Evolutionary conservation across 768 basidiomycete genomes (phyloP).

Genomic region (Hemileccinum rubropunctum): DNA sequence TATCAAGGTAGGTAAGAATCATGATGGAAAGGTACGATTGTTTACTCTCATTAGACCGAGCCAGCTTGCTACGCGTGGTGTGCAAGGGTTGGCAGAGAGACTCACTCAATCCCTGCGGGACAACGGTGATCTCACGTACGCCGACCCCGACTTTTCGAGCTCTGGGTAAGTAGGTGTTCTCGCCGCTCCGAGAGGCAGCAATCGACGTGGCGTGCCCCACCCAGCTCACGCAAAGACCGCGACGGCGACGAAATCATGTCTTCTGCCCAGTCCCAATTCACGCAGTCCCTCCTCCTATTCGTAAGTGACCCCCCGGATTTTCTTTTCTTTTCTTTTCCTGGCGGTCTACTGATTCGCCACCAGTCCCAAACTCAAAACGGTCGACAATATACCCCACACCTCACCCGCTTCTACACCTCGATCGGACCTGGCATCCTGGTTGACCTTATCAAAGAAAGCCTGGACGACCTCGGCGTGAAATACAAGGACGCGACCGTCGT

Average conservation of each 20-base stretch:
- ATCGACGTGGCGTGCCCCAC: not conserved
- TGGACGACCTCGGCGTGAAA: slow-evolving; percentile 48
- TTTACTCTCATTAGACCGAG: slow-evolving; percentile 49
- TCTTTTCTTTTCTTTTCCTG: not conserved
- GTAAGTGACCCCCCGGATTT: slow-evolving; percentile 41
- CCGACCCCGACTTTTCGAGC: slow-evolving; percentile 49
- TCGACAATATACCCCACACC: slow-evolving; percentile 64
- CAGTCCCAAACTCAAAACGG: slow-evolving; percentile 85
- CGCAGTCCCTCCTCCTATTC: slow-evolving; percentile 77
- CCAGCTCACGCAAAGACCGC: slow-evolving; percentile 35
- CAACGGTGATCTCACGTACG: slow-evolving; percentile 74
- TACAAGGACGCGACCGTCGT: slow-evolving; percentile 40
- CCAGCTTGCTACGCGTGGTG: slow-evolving; percentile 56
- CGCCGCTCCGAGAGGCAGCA: not conserved
- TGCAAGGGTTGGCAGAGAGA: slow-evolving; percentile 58
- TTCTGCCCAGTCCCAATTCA: slow-evolving; percentile 69
- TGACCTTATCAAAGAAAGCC: slow-evolving; percentile 50
- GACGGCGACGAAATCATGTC: slow-evolving; percentile 65
- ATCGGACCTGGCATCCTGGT: slow-evolving; percentile 53
- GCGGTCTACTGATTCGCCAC: not conserved
- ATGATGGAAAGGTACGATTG: not conserved
- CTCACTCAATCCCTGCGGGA: slow-evolving; percentile 66
- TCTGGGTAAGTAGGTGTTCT: slow-evolving; percentile 28
- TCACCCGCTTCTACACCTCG: slow-evolving; percentile 79
- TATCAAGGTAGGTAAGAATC: slow-evolving; percentile 47